These are phyloP conservation scores for Mycena vitilis DNA, from an alignment of 768 basidiomycete species.

Conservation along the genomic window DNA sequence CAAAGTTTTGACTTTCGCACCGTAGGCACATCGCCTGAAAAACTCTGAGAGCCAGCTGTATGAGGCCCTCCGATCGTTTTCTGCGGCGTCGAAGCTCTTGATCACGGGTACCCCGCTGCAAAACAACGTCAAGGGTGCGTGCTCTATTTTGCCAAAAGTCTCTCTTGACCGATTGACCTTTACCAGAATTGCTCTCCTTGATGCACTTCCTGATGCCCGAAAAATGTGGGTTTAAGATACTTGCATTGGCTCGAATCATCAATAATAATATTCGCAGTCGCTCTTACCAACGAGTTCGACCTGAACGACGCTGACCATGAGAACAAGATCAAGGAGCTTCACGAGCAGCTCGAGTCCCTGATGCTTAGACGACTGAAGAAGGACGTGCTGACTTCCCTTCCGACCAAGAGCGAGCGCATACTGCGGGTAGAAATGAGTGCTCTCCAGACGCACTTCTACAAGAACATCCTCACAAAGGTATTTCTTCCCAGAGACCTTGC, in stretches of 20 bases:
- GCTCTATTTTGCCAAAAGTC: not conserved
- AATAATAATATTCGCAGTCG: constrained; percentile 65
- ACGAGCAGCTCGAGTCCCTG: constrained; percentile 90
- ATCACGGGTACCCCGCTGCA: constrained; percentile 99
- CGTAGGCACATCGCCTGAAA: constrained; percentile 94
- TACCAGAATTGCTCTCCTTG: constrained; percentile 87
- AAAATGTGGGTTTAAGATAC: constrained; percentile 73
- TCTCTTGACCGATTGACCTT: constrained; percentile 27
- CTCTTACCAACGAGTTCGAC: constrained; percentile 95
- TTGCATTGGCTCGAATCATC: constrained; percentile 3
- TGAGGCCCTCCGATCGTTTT: constrained; percentile 91
- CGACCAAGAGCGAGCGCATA: constrained; percentile 98
- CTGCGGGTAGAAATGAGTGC: constrained; percentile 97
- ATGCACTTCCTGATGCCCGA: constrained; percentile 99
- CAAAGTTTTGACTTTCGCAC: constrained; percentile 33
- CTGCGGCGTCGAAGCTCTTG: constrained; percentile 90
- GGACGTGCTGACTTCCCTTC: constrained; percentile 95
- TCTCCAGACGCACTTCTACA: constrained; percentile 97
- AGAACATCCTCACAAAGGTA: constrained; percentile 95
- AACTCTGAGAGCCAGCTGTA: constrained; percentile 98
- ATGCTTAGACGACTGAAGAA: constrained; percentile 96
- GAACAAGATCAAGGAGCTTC: constrained; percentile 94
- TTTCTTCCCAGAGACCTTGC: constrained; percentile 10
- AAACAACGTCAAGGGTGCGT: constrained; percentile 96
- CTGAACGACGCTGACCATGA: constrained; percentile 94